phyloP scores from a whole-genome alignment of 768 basidiomycete genomes.

The Kwoniella bestiolae region DNA sequence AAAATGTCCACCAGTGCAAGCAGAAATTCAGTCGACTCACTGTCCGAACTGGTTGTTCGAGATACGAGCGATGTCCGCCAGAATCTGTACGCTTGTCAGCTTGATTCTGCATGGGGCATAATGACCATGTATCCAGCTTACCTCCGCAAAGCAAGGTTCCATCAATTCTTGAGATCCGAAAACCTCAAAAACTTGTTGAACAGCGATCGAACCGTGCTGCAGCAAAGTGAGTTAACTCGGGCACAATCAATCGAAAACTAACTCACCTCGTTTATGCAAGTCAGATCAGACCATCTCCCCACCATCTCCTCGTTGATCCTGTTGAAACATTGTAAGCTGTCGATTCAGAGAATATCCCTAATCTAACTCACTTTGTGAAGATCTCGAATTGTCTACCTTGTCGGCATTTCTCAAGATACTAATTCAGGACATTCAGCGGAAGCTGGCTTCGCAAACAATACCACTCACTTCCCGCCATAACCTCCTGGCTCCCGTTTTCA shows the following conservation, averaged over 20 bases:
- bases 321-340: neutral
- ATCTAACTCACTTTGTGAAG: constrained; percentile 43
- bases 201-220: constrained; percentile 50
- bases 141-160: constrained; percentile 50
- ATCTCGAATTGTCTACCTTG: constrained; percentile 34
- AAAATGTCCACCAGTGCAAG: neutral
- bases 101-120: too few species aligned
- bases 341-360: neutral
- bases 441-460: neutral
- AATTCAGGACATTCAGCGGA: neutral
- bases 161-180: constrained; percentile 47
- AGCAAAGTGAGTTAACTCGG: neutral
- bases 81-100: constrained; percentile 34
- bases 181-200: constrained; percentile 55
- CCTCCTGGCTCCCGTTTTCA: constrained; percentile 53
- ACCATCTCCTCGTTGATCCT: constrained; percentile 50
- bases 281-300: constrained; percentile 49
- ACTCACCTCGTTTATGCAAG: constrained; percentile 51
- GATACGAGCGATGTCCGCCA: constrained; percentile 43
- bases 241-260: neutral
- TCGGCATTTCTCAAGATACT: constrained; percentile 49
- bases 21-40: constrained; percentile 31
- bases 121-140: constrained; percentile 2
- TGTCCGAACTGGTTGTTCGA: constrained; percentile 55
- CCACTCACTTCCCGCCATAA: constrained; percentile 51